Percentiles rank a stretch among this genome's conserved stretches.
Evolutionary conservation across 176 grass and related monocot genomes (phyloP).

Genomic region (Triticum urartu): DNA sequence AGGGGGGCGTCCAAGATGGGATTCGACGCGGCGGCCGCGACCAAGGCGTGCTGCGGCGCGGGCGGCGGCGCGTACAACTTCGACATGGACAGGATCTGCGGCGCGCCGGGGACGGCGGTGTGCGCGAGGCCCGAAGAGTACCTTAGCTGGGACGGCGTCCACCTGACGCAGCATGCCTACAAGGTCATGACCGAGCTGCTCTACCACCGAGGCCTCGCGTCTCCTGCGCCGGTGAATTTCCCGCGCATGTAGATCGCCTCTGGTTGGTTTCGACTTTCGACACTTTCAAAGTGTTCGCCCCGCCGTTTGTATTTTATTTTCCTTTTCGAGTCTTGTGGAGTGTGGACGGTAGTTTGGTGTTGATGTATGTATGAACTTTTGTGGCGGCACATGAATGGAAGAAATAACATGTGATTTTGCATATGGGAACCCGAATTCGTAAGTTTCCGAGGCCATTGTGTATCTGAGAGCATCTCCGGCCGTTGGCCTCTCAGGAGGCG

Average conservation of each 20-base stretch:
- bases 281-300: not conserved
- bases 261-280: not conserved
- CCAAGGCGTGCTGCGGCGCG: constrained; percentile 59
- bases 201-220: constrained; percentile 27
- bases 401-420: not conserved
- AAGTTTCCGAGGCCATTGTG: not conserved
- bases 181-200: constrained; percentile 26
- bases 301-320: not conserved
- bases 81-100: constrained; percentile 57
- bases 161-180: constrained; percentile 78
- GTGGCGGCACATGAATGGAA: not conserved
- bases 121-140: constrained; percentile 47
- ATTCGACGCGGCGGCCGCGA: constrained; percentile 26
- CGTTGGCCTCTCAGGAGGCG: too few species aligned
- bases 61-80: constrained; percentile 56
- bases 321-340: not conserved
- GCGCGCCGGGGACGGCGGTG: constrained; percentile 28
- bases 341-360: not conserved
- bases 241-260: not conserved
- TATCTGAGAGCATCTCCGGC: not conserved
- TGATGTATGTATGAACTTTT: not conserved
- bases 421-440: not conserved
- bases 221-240: constrained; percentile 14
- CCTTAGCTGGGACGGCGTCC: constrained; percentile 85
- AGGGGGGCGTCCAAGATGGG: constrained; percentile 33